Evolutionary conservation across 2,329 filamentous ascomycete genomes (phyloP).

Genomic region (Chrysoporthe cubensis): DNA sequence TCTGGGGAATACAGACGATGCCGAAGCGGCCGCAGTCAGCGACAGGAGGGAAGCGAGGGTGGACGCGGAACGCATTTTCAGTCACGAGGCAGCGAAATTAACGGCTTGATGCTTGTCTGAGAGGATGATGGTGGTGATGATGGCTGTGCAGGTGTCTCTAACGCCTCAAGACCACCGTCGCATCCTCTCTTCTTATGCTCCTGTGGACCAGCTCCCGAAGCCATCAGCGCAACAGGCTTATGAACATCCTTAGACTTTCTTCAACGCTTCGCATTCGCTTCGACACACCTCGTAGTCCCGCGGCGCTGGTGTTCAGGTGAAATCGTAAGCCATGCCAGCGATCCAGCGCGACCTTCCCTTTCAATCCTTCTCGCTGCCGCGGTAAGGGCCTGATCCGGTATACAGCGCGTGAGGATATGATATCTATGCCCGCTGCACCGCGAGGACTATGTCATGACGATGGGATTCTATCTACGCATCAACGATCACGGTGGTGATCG

Average conservation of each 20-base stretch:
- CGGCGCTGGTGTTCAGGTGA: neutral
- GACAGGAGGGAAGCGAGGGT: slow-evolving; percentile 13
- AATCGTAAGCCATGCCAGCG: neutral
- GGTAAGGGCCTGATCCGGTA: neutral
- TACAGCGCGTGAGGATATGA: neutral
- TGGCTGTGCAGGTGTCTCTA: neutral
- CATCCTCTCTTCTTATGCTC: slow-evolving; percentile 4
- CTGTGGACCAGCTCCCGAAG: neutral
- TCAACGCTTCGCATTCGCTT: slow-evolving; percentile 1
- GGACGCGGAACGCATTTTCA: slow-evolving; percentile 21
- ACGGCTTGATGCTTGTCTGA: neutral
- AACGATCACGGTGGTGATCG: slow-evolving; percentile 13
- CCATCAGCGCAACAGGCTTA: neutral
- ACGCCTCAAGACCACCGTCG: neutral
- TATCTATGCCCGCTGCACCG: neutral
- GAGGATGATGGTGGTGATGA: neutral
- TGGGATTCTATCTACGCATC: slow-evolving; percentile 10
- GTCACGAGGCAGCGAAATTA: neutral
- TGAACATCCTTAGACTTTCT: neutral
- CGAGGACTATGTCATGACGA: slow-evolving; percentile 13
- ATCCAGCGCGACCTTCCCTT: slow-evolving; percentile 12
- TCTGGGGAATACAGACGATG: slow-evolving; percentile 8
- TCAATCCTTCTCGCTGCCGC: neutral
- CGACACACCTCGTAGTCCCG: neutral
- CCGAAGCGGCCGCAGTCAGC: slow-evolving; percentile 16